Base-by-base conservation (phyloP, 495 filamentous ascomycete species). In the Mytilinidion resinicola region DNA sequence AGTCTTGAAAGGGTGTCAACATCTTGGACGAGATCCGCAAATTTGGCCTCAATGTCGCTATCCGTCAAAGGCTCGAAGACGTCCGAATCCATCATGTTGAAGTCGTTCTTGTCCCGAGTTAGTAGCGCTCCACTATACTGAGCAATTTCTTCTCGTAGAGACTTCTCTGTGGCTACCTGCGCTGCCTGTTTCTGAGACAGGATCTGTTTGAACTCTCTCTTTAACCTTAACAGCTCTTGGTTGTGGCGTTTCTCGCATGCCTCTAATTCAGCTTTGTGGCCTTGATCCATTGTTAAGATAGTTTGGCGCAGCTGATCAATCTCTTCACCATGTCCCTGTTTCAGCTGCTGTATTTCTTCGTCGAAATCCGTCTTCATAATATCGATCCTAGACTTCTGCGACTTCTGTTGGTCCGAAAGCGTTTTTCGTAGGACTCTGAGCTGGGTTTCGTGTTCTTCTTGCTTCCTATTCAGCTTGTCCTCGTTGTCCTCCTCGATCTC, bases 1-100 rank as follows among this genome's bases (percentile, higher is more conserved):
- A 57, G 33, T 15, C 46, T 57, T 14, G 61, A 3, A 19, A 50
- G 33, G 19, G 41, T 30, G 15, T 59, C 61, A 39, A 63, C 58
- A 9, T 49, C 51, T 1, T 17, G 11, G 9, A 47, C 57, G 14
- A 60, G 12, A 6, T 44, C 38, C 9, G 20, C 25, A 17, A 35
- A 53, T 2, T 20, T 17, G 6, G 51, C 12, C 36, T 60, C 44
- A n/a, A 60, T 53, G 1, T 60, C 50, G 11, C 12, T 50, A 25
- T 60, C 57, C 10, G 12, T 25, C 8, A 53, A 54, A 9, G 56
- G 38, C 20, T 15, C 42, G 49, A 59, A 59, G 19, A 12, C n/a
- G 9, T 59, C 47, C 12, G 36, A 4, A 8, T 47, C 56, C 17
- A 59, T 33, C 10, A 59, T 42, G 9, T 42, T 42, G 9, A 42